Evolutionary conservation across 495 filamentous ascomycete species (phyloP).

Genomic region (Jackrogersella minutella): DNA sequence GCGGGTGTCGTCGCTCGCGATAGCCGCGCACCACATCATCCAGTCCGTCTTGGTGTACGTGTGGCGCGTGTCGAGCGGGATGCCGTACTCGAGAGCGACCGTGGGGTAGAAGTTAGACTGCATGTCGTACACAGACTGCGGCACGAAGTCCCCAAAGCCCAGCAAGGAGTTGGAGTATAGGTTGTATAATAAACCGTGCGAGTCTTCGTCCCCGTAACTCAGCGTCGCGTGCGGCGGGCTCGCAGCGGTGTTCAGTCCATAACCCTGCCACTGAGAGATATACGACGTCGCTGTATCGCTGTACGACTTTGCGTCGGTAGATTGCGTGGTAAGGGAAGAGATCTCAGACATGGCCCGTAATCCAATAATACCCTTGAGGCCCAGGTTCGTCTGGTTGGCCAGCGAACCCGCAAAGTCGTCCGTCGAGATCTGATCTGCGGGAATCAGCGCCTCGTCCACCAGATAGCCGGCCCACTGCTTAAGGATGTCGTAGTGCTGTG

Average conservation of each 20-base stretch:
- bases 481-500: conserved; percentile 73
- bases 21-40: conserved; percentile 85
- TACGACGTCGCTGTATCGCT: conserved; percentile 74
- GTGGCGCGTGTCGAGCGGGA: conserved; percentile 86
- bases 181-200: conserved; percentile 82
- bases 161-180: conserved; percentile 82
- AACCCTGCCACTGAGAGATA: conserved; percentile 76
- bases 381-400: conserved; percentile 91
- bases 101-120: conserved; percentile 84
- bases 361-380: conserved; percentile 93
- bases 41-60: conserved; percentile 88
- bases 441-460: conserved; percentile 80
- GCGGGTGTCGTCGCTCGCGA: conserved; percentile 66
- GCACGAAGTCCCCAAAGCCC: conserved; percentile 69
- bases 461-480: conserved; percentile 89
- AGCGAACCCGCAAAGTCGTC: conserved; percentile 94
- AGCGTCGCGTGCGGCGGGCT: conserved; percentile 77
- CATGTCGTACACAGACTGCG: conserved; percentile 76
- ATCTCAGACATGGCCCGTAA: conserved; percentile 90
- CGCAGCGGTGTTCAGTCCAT: conserved; percentile 74
- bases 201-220: conserved; percentile 52
- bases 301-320: conserved; percentile 68
- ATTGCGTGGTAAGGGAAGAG: conserved; percentile 67
- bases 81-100: conserved; percentile 73
- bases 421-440: conserved; percentile 85